Evolutionary conservation across 306 rosid genomes (phyloP).

Genomic region (Betula pendula): DNA sequence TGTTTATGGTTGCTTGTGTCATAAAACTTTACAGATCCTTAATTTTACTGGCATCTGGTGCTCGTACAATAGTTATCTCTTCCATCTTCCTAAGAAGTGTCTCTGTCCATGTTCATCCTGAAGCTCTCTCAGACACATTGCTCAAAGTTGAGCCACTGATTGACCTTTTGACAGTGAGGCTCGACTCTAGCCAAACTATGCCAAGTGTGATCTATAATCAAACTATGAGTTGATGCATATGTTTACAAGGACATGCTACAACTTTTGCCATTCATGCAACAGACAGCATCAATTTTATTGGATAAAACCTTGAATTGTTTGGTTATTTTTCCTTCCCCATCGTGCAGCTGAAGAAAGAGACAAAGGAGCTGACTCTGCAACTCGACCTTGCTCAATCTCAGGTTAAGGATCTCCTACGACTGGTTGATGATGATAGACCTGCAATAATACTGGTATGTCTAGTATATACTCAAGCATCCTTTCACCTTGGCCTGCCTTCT

Average conservation of each 20-base stretch:
- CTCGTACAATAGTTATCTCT: background rate
- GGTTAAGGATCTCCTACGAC: conserved; percentile 68
- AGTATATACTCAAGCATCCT: conserved; percentile 21
- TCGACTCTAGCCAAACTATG: no score
- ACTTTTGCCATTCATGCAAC: background rate
- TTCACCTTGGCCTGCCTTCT: conserved; percentile 14
- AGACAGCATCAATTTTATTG: conserved; percentile 3
- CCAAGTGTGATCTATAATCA: background rate
- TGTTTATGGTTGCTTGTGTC: background rate
- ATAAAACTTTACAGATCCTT: background rate
- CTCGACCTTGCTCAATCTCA: conserved; percentile 72
- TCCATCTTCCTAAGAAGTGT: no score
- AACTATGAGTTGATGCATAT: background rate
- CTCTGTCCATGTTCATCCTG: no score
- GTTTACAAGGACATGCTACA: background rate
- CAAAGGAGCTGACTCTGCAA: conserved; percentile 58
- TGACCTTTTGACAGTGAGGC: no score
- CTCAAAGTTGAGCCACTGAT: no score
- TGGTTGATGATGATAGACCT: conserved; percentile 52
- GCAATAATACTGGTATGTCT: conserved; percentile 48
- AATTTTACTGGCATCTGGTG: background rate
- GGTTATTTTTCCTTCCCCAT: conserved; percentile 16
- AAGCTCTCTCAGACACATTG: no score
- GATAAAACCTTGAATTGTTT: conserved; percentile 15
- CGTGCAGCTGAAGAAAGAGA: conserved; percentile 80